These are phyloP conservation scores for Mycena rosella DNA, from an alignment of 768 basidiomycete species.

Conservation along the genomic window DNA sequence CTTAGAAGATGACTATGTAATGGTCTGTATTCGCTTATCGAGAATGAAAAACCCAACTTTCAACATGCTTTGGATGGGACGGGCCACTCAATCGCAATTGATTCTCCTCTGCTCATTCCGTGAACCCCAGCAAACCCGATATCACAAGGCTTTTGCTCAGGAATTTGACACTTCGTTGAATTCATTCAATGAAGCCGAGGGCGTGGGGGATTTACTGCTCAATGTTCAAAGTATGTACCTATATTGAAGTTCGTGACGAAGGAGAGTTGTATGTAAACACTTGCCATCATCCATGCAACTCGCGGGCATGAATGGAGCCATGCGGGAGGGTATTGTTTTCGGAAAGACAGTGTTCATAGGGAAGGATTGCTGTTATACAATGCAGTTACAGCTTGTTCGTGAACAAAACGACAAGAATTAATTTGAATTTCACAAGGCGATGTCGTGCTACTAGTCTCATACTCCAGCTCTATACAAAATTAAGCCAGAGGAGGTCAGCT, in stretches of 20 bases:
- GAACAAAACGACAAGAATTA: not conserved
- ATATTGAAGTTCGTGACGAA: not conserved
- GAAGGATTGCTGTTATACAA: not conserved
- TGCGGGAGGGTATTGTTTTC: not conserved
- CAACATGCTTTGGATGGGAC: too few relatives aligned
- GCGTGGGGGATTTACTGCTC: not conserved
- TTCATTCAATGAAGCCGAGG: not conserved
- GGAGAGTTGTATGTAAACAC: not conserved
- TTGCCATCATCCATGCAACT: not conserved
- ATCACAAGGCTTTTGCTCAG: too few relatives aligned
- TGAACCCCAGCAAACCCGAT: too few relatives aligned
- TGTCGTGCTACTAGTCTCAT: not conserved
- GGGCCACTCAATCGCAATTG: too few relatives aligned
- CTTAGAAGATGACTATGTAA: too few relatives aligned
- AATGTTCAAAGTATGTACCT: not conserved
- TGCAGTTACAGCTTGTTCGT: not conserved
- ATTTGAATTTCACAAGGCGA: not conserved
- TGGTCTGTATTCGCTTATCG: too few relatives aligned
- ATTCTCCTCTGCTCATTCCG: too few relatives aligned
- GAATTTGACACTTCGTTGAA: too few relatives aligned
- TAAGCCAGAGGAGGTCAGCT: conserved; percentile 1
- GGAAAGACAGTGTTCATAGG: not conserved
- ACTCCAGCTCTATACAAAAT: not conserved
- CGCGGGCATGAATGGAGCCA: not conserved
- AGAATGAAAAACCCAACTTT: too few relatives aligned